A percentile compares a stretch with the other conserved stretches of the same genome.
These are phyloP conservation scores for Plantago major DNA, from an alignment of 257 asterid species.

Conservation along the genomic window DNA sequence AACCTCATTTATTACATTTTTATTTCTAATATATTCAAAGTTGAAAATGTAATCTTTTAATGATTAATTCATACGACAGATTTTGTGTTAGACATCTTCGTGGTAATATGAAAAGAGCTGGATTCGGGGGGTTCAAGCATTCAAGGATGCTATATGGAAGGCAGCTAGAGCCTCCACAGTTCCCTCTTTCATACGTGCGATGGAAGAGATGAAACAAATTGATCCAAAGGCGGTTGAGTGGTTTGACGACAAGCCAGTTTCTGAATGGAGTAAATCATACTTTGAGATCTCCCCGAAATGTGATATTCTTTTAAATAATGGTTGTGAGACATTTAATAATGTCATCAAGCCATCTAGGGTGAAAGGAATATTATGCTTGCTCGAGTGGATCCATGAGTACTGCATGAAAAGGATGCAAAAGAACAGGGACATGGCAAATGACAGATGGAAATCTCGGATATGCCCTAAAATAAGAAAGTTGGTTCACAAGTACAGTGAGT, in stretches of 20 bases:
- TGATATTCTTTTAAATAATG: constrained; percentile 6
- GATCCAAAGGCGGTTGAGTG: background rate
- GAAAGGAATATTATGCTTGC: background rate
- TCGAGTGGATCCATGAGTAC: background rate
- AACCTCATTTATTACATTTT: too few relatives aligned
- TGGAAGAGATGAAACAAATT: background rate
- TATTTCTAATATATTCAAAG: too few relatives aligned
- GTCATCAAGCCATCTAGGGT: background rate
- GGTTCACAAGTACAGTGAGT: background rate
- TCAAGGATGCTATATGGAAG: background rate
- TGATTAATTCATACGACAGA: too few relatives aligned
- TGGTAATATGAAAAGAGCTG: background rate
- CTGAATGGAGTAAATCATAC: constrained; percentile 7
- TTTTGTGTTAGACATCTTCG: constrained; percentile 2
- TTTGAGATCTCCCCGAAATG: background rate
- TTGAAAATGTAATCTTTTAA: too few relatives aligned
- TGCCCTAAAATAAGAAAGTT: background rate
- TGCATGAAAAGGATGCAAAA: background rate
- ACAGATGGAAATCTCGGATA: background rate
- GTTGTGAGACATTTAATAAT: constrained; percentile 2
- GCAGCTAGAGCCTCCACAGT: background rate
- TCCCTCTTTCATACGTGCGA: background rate
- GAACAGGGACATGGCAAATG: background rate
- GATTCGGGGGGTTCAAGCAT: background rate
- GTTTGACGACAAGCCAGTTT: background rate